Conservation (phyloP, 2,329 filamentous ascomycete genomes). For the Alternaria ethzedia region DNA sequence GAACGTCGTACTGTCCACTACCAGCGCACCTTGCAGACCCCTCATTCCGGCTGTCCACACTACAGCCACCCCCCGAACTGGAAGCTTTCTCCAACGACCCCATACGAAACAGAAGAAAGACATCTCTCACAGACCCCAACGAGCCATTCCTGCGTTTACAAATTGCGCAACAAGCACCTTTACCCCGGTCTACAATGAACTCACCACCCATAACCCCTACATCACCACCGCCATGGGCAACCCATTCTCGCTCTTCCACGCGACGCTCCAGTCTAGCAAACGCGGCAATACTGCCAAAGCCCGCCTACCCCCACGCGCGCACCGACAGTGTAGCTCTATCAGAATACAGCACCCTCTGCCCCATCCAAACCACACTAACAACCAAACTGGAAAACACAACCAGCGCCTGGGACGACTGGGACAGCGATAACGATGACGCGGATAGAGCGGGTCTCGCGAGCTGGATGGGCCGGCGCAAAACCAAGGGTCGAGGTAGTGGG, state of each 20-base stretch:
- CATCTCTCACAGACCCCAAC: slow-evolving; percentile 39
- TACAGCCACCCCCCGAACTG: slow-evolving; percentile 28
- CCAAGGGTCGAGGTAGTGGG: slow-evolving; percentile 1
- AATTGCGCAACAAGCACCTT: slow-evolving; percentile 26
- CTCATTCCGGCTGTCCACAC: slow-evolving; percentile 41
- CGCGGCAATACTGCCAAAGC: slow-evolving; percentile 26
- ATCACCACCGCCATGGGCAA: slow-evolving; percentile 32
- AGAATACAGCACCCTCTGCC: slow-evolving; percentile 34
- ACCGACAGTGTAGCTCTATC: slow-evolving; percentile 38
- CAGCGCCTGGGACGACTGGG: slow-evolving; percentile 48
- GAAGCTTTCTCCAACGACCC: slow-evolving; percentile 10
- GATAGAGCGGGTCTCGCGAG: slow-evolving; percentile 38
- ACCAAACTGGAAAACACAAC: slow-evolving; percentile 36
- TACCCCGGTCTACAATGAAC: slow-evolving; percentile 9
- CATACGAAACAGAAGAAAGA: slow-evolving; percentile 27
- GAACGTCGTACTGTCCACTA: slow-evolving; percentile 24
- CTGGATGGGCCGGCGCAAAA: slow-evolving; percentile 26
- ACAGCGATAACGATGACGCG: slow-evolving; percentile 39
- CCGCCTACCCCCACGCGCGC: slow-evolving; percentile 20
- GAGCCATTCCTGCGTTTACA: slow-evolving; percentile 39
- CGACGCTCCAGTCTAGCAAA: slow-evolving; percentile 35
- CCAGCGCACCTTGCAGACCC: slow-evolving; percentile 30
- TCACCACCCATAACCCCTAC: slow-evolving; percentile 28
- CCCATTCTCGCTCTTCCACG: slow-evolving; percentile 26
- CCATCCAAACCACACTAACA: slow-evolving; percentile 23